Percentiles rank a stretch among this genome's conserved stretches.
Evolutionary conservation across 139 green algal species (phyloP).

Genomic region (Picochlorum sp.): DNA sequence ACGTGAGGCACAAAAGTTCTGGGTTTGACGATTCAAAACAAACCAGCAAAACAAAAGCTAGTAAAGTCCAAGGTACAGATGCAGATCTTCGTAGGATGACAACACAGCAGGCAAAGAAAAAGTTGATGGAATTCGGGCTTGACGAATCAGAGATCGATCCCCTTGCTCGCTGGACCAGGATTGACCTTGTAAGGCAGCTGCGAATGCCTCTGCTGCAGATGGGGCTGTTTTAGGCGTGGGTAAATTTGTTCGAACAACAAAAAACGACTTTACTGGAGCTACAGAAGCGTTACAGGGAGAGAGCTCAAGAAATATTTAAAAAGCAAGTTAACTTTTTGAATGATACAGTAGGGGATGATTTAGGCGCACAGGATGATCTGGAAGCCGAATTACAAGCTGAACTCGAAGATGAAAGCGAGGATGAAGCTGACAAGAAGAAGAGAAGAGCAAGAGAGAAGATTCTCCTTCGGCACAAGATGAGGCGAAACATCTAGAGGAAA

Average conservation of each 20-base stretch:
- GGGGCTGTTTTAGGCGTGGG: slow-evolving; percentile 14
- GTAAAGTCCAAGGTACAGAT: slow-evolving; percentile 53
- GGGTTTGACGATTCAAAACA: slow-evolving; percentile 17
- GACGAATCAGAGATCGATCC: slow-evolving; percentile 16
- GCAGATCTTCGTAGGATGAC: slow-evolving; percentile 63
- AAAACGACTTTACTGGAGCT: slow-evolving; percentile 35
- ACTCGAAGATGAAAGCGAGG: neutral
- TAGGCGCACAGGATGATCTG: slow-evolving; percentile 25
- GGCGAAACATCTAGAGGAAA: slow-evolving; percentile 20
- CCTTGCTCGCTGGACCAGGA: slow-evolving; percentile 13
- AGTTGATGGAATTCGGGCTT: slow-evolving; percentile 41
- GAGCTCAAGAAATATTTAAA: slow-evolving; percentile 46
- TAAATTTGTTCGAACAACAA: slow-evolving; percentile 39
- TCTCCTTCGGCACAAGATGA: slow-evolving; percentile 21
- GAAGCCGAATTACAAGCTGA: slow-evolving; percentile 28
- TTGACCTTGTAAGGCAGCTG: slow-evolving; percentile 36
- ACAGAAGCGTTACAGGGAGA: slow-evolving; percentile 27
- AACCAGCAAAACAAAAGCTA: slow-evolving; percentile 21
- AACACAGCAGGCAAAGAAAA: slow-evolving; percentile 42
- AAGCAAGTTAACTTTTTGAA: slow-evolving; percentile 45
- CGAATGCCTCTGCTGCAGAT: slow-evolving; percentile 34
- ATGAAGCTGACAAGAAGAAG: slow-evolving; percentile 5
- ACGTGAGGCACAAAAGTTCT: slow-evolving; percentile 24
- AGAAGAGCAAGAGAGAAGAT: slow-evolving; percentile 18
- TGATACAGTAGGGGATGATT: slow-evolving; percentile 23